Evolutionary conservation across 352 stramenopile genomes (phyloP).

Genomic region (Vaucheria bursata): DNA sequence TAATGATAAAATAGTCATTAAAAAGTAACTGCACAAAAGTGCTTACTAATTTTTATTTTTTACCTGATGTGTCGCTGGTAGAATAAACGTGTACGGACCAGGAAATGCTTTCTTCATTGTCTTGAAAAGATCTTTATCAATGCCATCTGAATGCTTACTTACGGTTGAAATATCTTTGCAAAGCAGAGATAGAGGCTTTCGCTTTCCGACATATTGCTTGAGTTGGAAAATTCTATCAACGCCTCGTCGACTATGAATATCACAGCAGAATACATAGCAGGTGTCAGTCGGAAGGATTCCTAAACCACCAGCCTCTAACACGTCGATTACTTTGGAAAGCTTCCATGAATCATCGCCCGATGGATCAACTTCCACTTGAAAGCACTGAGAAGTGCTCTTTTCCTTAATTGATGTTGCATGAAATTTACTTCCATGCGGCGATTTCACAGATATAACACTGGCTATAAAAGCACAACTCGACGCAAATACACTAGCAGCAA

Average conservation of each 20-base stretch:
- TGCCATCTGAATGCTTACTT: slow-evolving; percentile 49
- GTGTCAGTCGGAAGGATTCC: slow-evolving; percentile 51
- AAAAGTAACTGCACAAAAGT: too few relatives aligned
- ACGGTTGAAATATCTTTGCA: slow-evolving; percentile 52
- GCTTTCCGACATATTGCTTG: slow-evolving; percentile 11
- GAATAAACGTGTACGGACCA: slow-evolving; percentile 46
- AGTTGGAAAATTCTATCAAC: slow-evolving; percentile 44
- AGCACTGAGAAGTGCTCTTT: too few relatives aligned
- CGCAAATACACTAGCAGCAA: too few relatives aligned
- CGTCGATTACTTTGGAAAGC: slow-evolving; percentile 21
- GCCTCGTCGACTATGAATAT: slow-evolving; percentile 43
- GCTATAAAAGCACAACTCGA: too few relatives aligned
- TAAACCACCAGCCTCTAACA: slow-evolving; percentile 41
- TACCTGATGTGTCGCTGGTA: slow-evolving; percentile 23
- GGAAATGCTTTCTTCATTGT: slow-evolving; percentile 38
- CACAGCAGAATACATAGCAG: slow-evolving; percentile 49
- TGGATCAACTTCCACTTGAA: too few relatives aligned
- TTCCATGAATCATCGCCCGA: too few relatives aligned
- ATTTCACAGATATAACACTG: too few relatives aligned
- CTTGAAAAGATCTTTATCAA: slow-evolving; percentile 48
- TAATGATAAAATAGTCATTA: too few relatives aligned
- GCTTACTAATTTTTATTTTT: not conserved
- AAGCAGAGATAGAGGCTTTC: slow-evolving; percentile 50
- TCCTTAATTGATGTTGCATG: too few relatives aligned
- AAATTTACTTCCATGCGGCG: too few relatives aligned